Percentiles rank a stretch among this genome's conserved stretches.
These are phyloP conservation scores for Stentor coeruleus DNA, from an alignment of 73 alveolate species.

Conservation along the genomic window DNA sequence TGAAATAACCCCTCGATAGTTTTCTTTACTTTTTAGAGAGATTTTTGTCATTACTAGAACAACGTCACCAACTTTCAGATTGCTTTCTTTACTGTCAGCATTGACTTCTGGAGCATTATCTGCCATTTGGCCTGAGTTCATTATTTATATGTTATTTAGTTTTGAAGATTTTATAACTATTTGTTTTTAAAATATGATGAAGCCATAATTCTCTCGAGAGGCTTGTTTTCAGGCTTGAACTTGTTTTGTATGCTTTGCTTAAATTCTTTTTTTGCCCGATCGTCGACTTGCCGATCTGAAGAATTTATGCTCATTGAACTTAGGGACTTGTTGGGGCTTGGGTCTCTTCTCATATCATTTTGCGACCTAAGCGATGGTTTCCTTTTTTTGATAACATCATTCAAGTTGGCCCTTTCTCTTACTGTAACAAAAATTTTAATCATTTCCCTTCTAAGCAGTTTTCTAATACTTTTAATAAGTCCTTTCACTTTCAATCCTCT, in stretches of 20 bases:
- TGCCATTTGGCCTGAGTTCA: too few species aligned
- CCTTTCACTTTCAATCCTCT: neutral
- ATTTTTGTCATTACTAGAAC: neutral
- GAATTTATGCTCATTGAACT: neutral
- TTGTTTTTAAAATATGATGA: neutral
- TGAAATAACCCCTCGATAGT: neutral
- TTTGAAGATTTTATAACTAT: too few species aligned
- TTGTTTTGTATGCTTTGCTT: neutral
- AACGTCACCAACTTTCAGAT: slow-evolving; percentile 16
- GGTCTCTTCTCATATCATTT: neutral
- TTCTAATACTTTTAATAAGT: too few species aligned
- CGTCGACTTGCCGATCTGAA: neutral
- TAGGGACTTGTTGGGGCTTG: neutral
- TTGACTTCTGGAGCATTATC: too few species aligned
- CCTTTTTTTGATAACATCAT: neutral
- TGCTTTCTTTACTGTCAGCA: too few species aligned
- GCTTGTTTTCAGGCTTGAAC: neutral
- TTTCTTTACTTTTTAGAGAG: neutral
- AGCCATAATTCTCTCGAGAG: neutral
- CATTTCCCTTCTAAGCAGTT: neutral
- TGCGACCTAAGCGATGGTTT: neutral
- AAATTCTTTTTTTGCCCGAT: neutral
- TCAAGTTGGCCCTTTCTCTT: neutral
- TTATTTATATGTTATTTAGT: too few species aligned
- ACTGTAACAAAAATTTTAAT: neutral